A percentile compares a stretch with the other conserved stretches of the same genome.
Evolutionary conservation across 257 asterid species (phyloP).

Genomic region (Penstemon davidsonii): DNA sequence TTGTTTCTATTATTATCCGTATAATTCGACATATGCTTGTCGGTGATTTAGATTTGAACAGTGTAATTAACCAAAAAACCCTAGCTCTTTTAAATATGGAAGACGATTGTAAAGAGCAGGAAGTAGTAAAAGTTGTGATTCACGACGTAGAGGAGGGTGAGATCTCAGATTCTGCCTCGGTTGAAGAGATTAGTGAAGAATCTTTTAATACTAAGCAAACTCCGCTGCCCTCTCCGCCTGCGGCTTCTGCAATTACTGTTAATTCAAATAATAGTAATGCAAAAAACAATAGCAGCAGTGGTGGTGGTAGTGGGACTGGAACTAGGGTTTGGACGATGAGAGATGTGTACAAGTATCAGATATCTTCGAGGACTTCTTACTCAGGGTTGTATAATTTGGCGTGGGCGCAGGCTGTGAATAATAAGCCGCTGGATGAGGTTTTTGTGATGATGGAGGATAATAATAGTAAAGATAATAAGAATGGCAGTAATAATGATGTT

Average conservation of each 20-base stretch:
- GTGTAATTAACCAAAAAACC: slow-evolving; percentile 33
- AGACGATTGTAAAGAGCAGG: slow-evolving; percentile 49
- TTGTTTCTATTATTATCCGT: slow-evolving; percentile 18
- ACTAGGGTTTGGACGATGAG: slow-evolving; percentile 82
- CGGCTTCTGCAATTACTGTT: slow-evolving; percentile 26
- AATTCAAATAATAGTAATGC: slow-evolving; percentile 35
- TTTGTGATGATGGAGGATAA: slow-evolving; percentile 60
- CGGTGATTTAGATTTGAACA: slow-evolving; percentile 42
- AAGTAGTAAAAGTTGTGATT: slow-evolving; percentile 32
- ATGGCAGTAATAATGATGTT: slow-evolving; percentile 25
- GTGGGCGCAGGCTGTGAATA: slow-evolving; percentile 97
- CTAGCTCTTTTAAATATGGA: slow-evolving; percentile 42
- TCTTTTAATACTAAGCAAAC: slow-evolving; percentile 52
- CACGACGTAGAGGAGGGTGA: slow-evolving; percentile 89
- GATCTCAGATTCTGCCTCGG: slow-evolving; percentile 86
- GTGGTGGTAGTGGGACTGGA: slow-evolving; percentile 35
- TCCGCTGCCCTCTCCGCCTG: slow-evolving; percentile 22
- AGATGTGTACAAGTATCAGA: slow-evolving; percentile 70
- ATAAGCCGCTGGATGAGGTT: slow-evolving; percentile 77
- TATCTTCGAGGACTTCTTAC: slow-evolving; percentile 50
- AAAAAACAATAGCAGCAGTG: slow-evolving; percentile 29
- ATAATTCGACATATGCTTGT: slow-evolving; percentile 28
- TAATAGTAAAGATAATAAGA: slow-evolving; percentile 30
- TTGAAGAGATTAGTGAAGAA: slow-evolving; percentile 77
- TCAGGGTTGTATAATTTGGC: slow-evolving; percentile 82